phyloP scores from a whole-genome alignment of 2,329 filamentous ascomycete genomes.

The Cladophialophora exuberans region DNA sequence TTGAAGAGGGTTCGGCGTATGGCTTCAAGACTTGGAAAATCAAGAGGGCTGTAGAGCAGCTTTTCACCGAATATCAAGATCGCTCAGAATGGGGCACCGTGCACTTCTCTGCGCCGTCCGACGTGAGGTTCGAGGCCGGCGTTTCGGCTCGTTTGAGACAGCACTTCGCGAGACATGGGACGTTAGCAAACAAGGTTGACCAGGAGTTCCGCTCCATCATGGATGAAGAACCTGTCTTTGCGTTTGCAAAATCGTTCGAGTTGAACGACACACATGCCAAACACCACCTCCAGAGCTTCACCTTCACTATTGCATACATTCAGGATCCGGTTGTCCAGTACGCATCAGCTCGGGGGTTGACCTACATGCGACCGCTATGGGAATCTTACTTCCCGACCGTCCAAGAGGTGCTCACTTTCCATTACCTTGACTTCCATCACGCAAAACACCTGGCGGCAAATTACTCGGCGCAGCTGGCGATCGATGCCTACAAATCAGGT shows the following conservation, averaged over 20 bases:
- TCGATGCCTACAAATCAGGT: constrained; percentile 73
- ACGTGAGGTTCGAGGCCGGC: constrained; percentile 71
- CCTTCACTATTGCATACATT: constrained; percentile 76
- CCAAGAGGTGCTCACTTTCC: constrained; percentile 70
- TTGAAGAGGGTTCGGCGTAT: constrained; percentile 43
- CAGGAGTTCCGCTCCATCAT: constrained; percentile 69
- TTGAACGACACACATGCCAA: constrained; percentile 45
- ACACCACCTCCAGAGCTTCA: constrained; percentile 48
- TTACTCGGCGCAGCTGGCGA: constrained; percentile 71
- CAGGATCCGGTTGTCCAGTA: constrained; percentile 81
- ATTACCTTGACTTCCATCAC: constrained; percentile 73
- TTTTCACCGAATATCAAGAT: constrained; percentile 74
- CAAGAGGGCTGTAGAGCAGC: constrained; percentile 54
- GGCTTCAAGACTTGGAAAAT: constrained; percentile 49
- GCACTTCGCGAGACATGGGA: constrained; percentile 69
- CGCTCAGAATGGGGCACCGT: constrained; percentile 83
- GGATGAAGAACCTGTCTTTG: constrained; percentile 80
- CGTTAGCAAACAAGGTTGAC: constrained; percentile 69
- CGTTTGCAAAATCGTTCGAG: constrained; percentile 70
- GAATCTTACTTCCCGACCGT: constrained; percentile 69
- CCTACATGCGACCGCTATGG: constrained; percentile 79
- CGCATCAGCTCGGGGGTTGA: constrained; percentile 74
- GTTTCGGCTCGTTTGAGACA: constrained; percentile 68
- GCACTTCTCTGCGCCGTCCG: constrained; percentile 72
- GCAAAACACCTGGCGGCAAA: constrained; percentile 68